Evolutionary conservation across 495 filamentous ascomycete genomes (phyloP), one percentile per base, ranked within the genome.

Genomic region (Penicillium atrosanguineum): DNA sequence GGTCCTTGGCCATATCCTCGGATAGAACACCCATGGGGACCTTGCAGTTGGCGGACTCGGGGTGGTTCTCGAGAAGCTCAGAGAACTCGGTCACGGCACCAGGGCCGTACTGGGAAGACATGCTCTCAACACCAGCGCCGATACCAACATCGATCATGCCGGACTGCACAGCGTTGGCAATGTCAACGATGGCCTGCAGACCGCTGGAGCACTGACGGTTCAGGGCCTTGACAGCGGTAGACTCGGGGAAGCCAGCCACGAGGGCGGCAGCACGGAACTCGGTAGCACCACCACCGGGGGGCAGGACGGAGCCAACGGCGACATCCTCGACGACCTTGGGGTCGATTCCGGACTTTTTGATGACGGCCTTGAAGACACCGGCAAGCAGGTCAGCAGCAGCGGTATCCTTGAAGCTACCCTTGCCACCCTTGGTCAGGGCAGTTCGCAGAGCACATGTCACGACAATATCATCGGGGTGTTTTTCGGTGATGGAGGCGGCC

Each of bases 111-210:
- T 97, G 89, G 50, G 78, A 79, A 67, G 83, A 88, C 94, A 98
- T 98, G 76, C 86, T 91, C 85, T 98, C 94, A n/a, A 96, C 92
- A 66, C 94, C 94, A 5, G 92, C 91, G 50, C 92, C 94, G 59
- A 97, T 86, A 59, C 94, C 94, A 53, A 97, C 72, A 44, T 97
- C 93, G 63, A 98, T 97, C 90, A 95, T 95, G 46, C 90, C 95
- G 5, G 83, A 65, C 56, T 78, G 77, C 65, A 98, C 91, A 50
- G 87, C 88, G 73, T 97, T 95, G 53, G 91, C 95, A 66, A 97
- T 88, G 63, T 97, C 93, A 38, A 90, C 87, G 59, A 87, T 87
- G 31, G 94, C 94, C 71, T 95, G 91, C 21, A 97, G 77, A 36
- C 94, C 93, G 42, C 83, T 88, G 14, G 85, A 89, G 73, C 94